Conservation (phyloP, 2,329 filamentous ascomycete genomes). For the Scopulariopsis brevicaulis region DNA sequence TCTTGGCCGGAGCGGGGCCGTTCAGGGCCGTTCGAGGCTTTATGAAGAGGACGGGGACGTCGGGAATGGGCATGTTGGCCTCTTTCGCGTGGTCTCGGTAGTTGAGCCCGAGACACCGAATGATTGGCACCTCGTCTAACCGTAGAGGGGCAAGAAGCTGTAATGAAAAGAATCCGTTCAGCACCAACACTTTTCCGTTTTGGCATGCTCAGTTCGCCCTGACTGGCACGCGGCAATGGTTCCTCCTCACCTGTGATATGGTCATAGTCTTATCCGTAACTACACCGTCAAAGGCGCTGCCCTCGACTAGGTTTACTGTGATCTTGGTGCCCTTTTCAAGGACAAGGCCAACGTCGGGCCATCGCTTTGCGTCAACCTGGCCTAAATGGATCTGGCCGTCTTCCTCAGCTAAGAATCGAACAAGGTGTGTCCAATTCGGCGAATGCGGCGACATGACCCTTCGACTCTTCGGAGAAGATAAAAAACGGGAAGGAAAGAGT, state of each 20-base stretch:
- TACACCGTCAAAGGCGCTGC: conserved; percentile 20
- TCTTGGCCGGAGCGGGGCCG: conserved; percentile 48
- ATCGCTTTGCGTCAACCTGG: conserved; percentile 18
- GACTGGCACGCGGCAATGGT: conserved; percentile 15
- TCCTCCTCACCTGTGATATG: conserved; percentile 11
- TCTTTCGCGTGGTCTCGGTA: conserved; percentile 63
- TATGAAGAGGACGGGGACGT: conserved; percentile 61
- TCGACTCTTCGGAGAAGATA: too few species aligned
- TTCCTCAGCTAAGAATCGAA: conserved; percentile 27
- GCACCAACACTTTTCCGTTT: conserved; percentile 56
- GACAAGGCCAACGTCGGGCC: conserved; percentile 22
- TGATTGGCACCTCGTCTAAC: conserved; percentile 49
- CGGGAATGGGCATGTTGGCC: conserved; percentile 56
- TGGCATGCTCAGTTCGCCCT: conserved; percentile 64
- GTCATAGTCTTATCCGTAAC: conserved; percentile 18
- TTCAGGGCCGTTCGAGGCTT: conserved; percentile 50
- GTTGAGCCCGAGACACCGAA: conserved; percentile 61
- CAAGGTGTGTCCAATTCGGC: conserved; percentile 24
- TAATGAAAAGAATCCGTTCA: conserved; percentile 47
- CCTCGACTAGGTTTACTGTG: conserved; percentile 18
- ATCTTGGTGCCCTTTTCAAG: conserved; percentile 18
- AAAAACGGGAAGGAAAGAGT: too few species aligned
- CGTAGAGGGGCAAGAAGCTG: conserved; percentile 50
- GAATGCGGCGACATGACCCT: conserved; percentile 13
- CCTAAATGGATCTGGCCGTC: conserved; percentile 26